Conservation (phyloP, 805 yeast genomes). For the Cephaloascus albidus region DNA sequence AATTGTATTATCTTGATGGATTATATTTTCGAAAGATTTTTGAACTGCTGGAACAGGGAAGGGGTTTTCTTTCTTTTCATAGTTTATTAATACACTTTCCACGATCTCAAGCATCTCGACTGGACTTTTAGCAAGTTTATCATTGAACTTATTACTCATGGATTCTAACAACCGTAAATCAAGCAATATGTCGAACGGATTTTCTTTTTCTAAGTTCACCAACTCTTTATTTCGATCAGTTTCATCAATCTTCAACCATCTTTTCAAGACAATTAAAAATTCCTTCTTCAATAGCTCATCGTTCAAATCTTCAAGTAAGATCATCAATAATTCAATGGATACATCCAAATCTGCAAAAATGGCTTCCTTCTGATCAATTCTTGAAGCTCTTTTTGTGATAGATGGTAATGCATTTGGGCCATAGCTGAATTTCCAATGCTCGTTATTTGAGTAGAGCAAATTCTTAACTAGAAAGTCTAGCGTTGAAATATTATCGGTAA, state of each 20-base stretch:
- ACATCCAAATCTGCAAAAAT: constrained; percentile 34
- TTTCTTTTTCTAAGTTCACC: constrained; percentile 18
- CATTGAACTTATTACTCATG: constrained; percentile 48
- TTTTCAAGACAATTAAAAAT: constrained; percentile 42
- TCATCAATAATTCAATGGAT: constrained; percentile 29
- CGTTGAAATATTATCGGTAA: constrained; percentile 3
- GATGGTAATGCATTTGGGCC: background rate
- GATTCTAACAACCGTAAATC: constrained; percentile 59
- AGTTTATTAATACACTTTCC: constrained; percentile 23
- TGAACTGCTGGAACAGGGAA: constrained; percentile 1
- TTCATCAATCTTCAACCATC: constrained; percentile 40
- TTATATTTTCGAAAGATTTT: background rate
- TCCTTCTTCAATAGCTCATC: constrained; percentile 33
- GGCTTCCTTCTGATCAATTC: constrained; percentile 15
- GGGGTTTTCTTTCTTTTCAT: constrained; percentile 9
- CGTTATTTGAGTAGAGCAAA: constrained; percentile 18
- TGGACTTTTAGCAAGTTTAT: constrained; percentile 45
- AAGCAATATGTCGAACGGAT: constrained; percentile 46
- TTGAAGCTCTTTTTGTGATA: background rate
- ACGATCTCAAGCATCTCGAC: constrained; percentile 45
- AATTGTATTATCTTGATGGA: constrained; percentile 6
- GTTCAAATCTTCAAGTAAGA: constrained; percentile 39
- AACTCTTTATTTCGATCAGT: constrained; percentile 4
- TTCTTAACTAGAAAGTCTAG: constrained; percentile 24
- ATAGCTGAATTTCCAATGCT: constrained; percentile 19